These are phyloP conservation scores for Saccharomyces mikatae DNA, from an alignment of 805 yeast genomes.

Conservation along the genomic window DNA sequence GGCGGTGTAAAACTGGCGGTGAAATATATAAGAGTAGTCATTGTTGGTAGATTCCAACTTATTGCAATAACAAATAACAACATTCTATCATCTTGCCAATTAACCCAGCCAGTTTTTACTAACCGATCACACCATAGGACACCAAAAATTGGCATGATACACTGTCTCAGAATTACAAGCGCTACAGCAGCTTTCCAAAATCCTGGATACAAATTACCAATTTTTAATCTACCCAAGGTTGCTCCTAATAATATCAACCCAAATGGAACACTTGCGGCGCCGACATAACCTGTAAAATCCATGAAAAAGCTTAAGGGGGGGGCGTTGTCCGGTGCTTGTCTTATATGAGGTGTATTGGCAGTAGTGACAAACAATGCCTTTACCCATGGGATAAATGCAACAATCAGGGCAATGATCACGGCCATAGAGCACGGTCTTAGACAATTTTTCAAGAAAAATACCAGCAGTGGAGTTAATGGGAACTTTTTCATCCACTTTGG, in stretches of 20 bases:
- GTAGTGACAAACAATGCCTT: slow-evolving; percentile 63
- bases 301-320: slow-evolving; percentile 87
- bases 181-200: slow-evolving; percentile 57
- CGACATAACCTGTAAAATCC: slow-evolving; percentile 72
- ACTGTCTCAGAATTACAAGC: slow-evolving; percentile 51
- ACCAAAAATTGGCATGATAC: slow-evolving; percentile 77
- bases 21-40: slow-evolving; percentile 79
- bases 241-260: slow-evolving; percentile 84
- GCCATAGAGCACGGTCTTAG: slow-evolving; percentile 68
- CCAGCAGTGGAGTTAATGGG: slow-evolving; percentile 21
- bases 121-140: slow-evolving; percentile 56
- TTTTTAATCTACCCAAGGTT: slow-evolving; percentile 68
- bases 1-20: slow-evolving; percentile 82
- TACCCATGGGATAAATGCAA: slow-evolving; percentile 85
- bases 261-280: slow-evolving; percentile 83
- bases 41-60: slow-evolving; percentile 77
- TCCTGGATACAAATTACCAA: slow-evolving; percentile 56
- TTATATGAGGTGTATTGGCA: slow-evolving; percentile 38
- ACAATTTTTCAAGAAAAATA: slow-evolving; percentile 43
- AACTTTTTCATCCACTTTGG: slow-evolving; percentile 24
- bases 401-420: slow-evolving; percentile 51
- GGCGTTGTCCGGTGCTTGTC: slow-evolving; percentile 72
- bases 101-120: slow-evolving; percentile 59
- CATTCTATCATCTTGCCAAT: slow-evolving; percentile 39
- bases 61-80: slow-evolving; percentile 68